Percentiles rank a stretch among this genome's conserved stretches.
Evolutionary conservation across 2,329 filamentous ascomycete genomes (phyloP).

Genomic region (Elsinoe fawcettii): DNA sequence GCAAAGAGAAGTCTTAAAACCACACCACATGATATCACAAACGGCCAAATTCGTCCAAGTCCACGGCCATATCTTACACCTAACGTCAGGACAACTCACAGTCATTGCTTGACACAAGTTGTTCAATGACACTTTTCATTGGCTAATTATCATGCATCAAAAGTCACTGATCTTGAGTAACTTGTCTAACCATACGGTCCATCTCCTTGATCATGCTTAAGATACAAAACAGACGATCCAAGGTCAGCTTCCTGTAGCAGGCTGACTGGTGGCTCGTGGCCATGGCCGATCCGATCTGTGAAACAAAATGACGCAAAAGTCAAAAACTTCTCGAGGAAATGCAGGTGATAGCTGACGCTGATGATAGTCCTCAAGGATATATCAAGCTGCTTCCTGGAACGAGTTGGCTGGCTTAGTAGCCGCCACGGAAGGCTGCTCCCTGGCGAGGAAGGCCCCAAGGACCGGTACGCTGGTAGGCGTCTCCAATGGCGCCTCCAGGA

Average conservation of each 20-base stretch:
- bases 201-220: slow-evolving; percentile 7
- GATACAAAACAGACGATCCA: slow-evolving; percentile 11
- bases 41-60: too few species aligned
- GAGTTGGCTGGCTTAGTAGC: not conserved
- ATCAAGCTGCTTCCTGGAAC: slow-evolving; percentile 3
- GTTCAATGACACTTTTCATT: not conserved
- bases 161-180: not conserved
- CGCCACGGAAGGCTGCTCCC: not conserved
- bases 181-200: slow-evolving; percentile 10
- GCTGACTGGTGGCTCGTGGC: not conserved
- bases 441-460: slow-evolving; percentile 7
- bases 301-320: slow-evolving; percentile 5
- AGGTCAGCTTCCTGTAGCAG: slow-evolving; percentile 10
- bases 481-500: slow-evolving; percentile 7
- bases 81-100: not conserved
- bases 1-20: too few species aligned
- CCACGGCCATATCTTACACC: too few species aligned
- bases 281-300: slow-evolving; percentile 14
- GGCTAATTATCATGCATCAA: not conserved
- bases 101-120: not conserved
- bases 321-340: slow-evolving; percentile 7
- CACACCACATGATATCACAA: too few species aligned
- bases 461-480: slow-evolving; percentile 15
- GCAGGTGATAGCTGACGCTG: slow-evolving; percentile 8
- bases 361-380: slow-evolving; percentile 5